Conservation (phyloP, 345 rosid species). For the Clausena lansium region DNA sequence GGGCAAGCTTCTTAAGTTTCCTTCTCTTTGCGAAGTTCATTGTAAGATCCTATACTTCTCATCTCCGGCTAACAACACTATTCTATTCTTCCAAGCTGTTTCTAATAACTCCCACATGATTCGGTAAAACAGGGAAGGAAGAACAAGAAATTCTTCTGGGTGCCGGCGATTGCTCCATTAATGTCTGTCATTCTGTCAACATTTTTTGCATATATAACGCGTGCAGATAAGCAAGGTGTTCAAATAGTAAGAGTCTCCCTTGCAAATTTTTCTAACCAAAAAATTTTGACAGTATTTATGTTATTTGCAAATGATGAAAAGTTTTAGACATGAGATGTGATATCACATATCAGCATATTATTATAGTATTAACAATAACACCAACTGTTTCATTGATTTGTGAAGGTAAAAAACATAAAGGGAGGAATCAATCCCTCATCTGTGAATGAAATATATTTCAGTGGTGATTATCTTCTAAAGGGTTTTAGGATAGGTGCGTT, state of each 20-base stretch:
- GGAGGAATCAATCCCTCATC: constrained; percentile 87
- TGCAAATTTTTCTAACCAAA: background rate
- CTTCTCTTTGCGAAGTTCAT: constrained; percentile 73
- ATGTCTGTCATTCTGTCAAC: constrained; percentile 82
- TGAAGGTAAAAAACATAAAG: constrained; percentile 74
- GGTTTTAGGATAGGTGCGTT: constrained; percentile 80
- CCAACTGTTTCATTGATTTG: constrained; percentile 10
- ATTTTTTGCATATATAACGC: constrained; percentile 81
- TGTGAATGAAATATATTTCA: constrained; percentile 57
- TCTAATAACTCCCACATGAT: constrained; percentile 9
- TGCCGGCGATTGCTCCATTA: constrained; percentile 90
- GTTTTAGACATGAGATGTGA: background rate
- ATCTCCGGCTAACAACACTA: background rate
- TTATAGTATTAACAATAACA: background rate
- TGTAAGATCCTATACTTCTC: constrained; percentile 41
- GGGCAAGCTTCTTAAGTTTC: constrained; percentile 70
- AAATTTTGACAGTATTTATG: background rate
- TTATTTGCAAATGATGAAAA: background rate
- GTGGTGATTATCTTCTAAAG: constrained; percentile 56
- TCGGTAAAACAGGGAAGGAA: constrained; percentile 71
- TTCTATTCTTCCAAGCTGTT: background rate
- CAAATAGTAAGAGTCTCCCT: constrained; percentile 63
- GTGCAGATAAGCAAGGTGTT: constrained; percentile 87
- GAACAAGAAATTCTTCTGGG: constrained; percentile 79
- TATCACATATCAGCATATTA: too few relatives aligned